Evolutionary conservation across 192 early-diverging fungal genomes (phyloP), one percentile per base, ranked within the genome.

Genomic region (Coemansia sp.): DNA sequence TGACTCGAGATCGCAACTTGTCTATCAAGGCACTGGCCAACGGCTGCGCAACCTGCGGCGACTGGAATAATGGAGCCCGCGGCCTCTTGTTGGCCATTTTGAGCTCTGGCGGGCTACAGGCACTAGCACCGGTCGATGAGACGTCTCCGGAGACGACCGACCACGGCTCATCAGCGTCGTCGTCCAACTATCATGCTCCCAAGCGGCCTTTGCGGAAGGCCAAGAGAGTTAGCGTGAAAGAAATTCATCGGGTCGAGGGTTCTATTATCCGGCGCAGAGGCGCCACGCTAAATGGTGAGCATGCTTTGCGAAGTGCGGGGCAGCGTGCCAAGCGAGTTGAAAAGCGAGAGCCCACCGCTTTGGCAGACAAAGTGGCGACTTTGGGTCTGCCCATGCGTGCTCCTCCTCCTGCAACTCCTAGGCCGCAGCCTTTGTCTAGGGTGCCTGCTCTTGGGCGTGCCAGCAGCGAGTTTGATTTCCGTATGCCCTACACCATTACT

Each of bases 1-100:
- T 82, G 61, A 73, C 79, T 5, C 61, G 62, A 23, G 79, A 82
- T 40, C 70, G 79, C 26, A 76, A 73, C 33, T 38, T 82, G 55
- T 59, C 68, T 9, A 64, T 82, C 61, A 82, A 82, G 65, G 79
- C 69, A 17, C 64, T 70, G 3, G 63, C 67, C 9, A 76, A 82
- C 37, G 74, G 74, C 3, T 82, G 79, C 43, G 71, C 71, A 13
- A 73, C 76, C 3, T 78, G 76, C 43, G 67, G 76, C 17, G 67
- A 62, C 6, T 78, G 76, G 76, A 14, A 59, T 1, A 35, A 39
- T 17, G 50, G 52, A 14, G 71, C 55, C 0, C 16, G 46, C 2
- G 70, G 65, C n/a, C 62, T 82, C 6, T 50, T 82, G 6, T 23
- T 44, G 3, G 65, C 57, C 7, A 69, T 82, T 14, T 53, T 39